Evolutionary conservation across 1,284 basidiomycete genomes (phyloP).

Genomic region (Sporisorium exsertum): DNA sequence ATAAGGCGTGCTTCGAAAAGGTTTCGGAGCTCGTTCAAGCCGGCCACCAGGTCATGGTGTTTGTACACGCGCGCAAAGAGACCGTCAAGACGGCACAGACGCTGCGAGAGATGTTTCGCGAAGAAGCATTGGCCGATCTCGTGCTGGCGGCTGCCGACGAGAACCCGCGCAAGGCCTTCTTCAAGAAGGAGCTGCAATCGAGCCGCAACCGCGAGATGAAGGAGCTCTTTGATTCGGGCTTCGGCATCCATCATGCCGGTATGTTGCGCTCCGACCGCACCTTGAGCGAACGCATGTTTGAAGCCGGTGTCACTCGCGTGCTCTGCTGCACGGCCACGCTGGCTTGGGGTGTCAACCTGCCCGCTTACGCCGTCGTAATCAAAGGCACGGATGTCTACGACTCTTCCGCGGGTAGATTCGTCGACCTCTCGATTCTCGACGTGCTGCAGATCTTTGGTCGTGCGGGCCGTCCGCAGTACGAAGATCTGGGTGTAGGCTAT

Average conservation of each 20-base stretch:
- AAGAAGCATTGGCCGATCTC: slow-evolving; percentile 80
- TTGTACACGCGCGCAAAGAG: slow-evolving; percentile 97
- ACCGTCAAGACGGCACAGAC: slow-evolving; percentile 91
- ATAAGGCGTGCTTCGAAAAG: slow-evolving; percentile 90
- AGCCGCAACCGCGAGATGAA: slow-evolving; percentile 97
- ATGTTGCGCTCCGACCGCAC: slow-evolving; percentile 96
- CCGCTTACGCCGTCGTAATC: slow-evolving; percentile 95
- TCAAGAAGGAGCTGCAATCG: slow-evolving; percentile 81
- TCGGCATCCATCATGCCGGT: slow-evolving; percentile 97
- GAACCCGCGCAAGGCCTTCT: slow-evolving; percentile 69
- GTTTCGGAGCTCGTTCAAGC: slow-evolving; percentile 65
- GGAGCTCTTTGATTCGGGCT: slow-evolving; percentile 88
- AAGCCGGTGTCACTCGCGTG: slow-evolving; percentile 88
- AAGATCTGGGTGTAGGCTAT: slow-evolving; percentile 94
- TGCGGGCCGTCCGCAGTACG: slow-evolving; percentile 94
- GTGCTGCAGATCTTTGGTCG: slow-evolving; percentile 96
- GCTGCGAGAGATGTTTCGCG: slow-evolving; percentile 83
- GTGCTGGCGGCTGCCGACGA: slow-evolving; percentile 72
- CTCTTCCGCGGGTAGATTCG: slow-evolving; percentile 74
- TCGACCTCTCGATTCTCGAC: slow-evolving; percentile 93
- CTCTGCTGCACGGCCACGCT: slow-evolving; percentile 97
- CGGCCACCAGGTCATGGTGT: slow-evolving; percentile 97
- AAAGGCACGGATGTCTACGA: slow-evolving; percentile 96
- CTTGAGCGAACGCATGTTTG: slow-evolving; percentile 95
- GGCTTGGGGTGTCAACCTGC: slow-evolving; percentile 99